Evolutionary conservation across 2,329 filamentous ascomycete genomes (phyloP), one percentile per base, ranked within the genome.

Genomic region (Pyrenophora tritici-repentis): DNA sequence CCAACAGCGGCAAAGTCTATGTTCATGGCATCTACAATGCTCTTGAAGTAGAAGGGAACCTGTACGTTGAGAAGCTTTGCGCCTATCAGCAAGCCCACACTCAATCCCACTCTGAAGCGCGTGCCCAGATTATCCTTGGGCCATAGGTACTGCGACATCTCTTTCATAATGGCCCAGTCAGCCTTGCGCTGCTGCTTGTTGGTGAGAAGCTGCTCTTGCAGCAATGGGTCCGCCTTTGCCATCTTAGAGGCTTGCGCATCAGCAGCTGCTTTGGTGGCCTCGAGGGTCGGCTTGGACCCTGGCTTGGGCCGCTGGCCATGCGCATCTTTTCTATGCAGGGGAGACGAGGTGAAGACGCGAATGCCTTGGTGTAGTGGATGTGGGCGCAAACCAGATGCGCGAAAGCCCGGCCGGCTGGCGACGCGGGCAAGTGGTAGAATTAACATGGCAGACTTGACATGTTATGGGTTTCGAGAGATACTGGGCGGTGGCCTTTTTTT

Each of bases 41-140:
- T 92, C 80, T 97, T 97, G 80, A 99, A 99, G 80, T 97, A 99
- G 72, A 99, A 99, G 0, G 94, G 94, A 39, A 99, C 91, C 78
- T 99, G 91, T 13, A 99, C 94, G 73, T 97, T 99, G 67, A 99
- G 69, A 63, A 85, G 85, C 81, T 99, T 99, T 70, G 91, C 91
- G 52, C 92, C 90, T 17, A 99, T 77, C 32, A 99, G 81, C 56
- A 99, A 77, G 6, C 82, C 85, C 3, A 99, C 82, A n/a, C 93
- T 91, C 40, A 96, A 77, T 9, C 89, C 84, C 29, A 99, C 94
- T 56, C 94, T 86, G 56, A 92, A 77, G 71, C 95, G 90, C 3
- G 91, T 95, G 47, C 86, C 86, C 66, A 89, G 74, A 68, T 89
- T 90, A 73, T 92, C 86, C 78, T 94, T 96, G 17, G 94, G 94